Percentiles rank a stretch among this genome's conserved stretches.
Conservation (phyloP, 148 eudicot species). For the Chenopodium berlandieri region DNA sequence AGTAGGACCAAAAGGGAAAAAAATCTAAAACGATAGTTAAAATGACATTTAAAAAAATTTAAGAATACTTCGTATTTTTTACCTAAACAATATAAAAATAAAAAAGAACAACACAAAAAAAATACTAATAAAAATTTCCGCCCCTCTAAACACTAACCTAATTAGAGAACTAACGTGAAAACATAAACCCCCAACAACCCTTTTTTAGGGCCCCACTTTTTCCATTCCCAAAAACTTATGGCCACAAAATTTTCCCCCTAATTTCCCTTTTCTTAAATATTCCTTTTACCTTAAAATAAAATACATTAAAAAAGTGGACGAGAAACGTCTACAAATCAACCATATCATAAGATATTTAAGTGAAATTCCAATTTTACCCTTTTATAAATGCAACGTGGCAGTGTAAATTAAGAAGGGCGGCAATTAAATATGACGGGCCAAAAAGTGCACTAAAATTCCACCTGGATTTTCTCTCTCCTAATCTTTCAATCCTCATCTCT, state of each 20-base stretch:
- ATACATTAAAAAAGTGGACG: background rate
- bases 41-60: too few species aligned
- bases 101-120: background rate
- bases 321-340: background rate
- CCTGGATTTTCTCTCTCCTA: conserved; percentile 11
- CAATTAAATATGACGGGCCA: conserved; percentile 14
- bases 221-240: background rate
- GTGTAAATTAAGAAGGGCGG: background rate
- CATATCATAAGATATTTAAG: background rate
- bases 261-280: background rate
- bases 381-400: background rate
- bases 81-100: background rate
- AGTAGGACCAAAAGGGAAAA: too few species aligned
- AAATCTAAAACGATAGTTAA: too few species aligned
- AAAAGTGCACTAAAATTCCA: conserved; percentile 18
- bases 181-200: conserved; percentile 12
- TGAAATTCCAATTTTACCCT: conserved; percentile 5
- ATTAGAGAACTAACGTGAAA: background rate
- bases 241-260: background rate
- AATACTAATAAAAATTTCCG: background rate
- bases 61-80: too few species aligned
- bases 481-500: background rate
- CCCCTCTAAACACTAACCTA: conserved; percentile 11
- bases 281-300: background rate
- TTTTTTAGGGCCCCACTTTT: background rate